Conservation (phyloP, 139 green algal species). For the Picochlorum sp. region DNA sequence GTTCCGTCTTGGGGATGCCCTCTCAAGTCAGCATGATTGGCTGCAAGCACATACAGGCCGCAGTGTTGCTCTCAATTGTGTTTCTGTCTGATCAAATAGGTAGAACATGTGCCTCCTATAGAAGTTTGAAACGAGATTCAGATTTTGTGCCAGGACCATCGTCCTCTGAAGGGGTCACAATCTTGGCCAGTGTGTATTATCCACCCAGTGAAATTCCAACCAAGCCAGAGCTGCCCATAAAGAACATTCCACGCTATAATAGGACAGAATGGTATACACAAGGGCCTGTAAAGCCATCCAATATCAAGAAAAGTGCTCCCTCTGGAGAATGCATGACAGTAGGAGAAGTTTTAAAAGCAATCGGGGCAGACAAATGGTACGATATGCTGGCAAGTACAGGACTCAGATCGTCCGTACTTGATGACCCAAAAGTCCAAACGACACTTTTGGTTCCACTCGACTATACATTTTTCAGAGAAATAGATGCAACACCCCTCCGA, state of each 20-base stretch:
- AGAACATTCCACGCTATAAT: neutral
- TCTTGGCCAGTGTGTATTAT: too few species aligned
- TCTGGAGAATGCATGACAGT: conserved; percentile 15
- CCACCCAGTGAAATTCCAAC: neutral
- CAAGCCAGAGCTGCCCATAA: neutral
- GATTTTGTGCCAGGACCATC: too few species aligned
- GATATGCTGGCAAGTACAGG: conserved; percentile 13
- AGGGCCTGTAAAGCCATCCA: neutral
- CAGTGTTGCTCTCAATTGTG: too few species aligned
- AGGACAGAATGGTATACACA: conserved; percentile 4
- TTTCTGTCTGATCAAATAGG: too few species aligned
- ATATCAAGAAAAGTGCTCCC: neutral
- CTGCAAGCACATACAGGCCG: too few species aligned
- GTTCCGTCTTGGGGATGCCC: too few species aligned
- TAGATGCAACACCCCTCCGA: conserved; percentile 16
- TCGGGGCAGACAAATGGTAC: conserved; percentile 18
- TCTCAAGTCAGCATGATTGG: too few species aligned
- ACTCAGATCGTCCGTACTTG: conserved; percentile 9
- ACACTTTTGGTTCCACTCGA: conserved; percentile 28
- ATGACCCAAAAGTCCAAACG: neutral
- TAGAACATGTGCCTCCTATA: too few species aligned
- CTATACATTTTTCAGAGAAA: conserved; percentile 3
- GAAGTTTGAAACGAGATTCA: too few species aligned
- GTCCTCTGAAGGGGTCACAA: too few species aligned
- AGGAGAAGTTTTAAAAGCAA: conserved; percentile 15